These are phyloP conservation scores for Penicillium sclerotigenum DNA, from an alignment of 2,329 filamentous ascomycete genomes.

Conservation along the genomic window DNA sequence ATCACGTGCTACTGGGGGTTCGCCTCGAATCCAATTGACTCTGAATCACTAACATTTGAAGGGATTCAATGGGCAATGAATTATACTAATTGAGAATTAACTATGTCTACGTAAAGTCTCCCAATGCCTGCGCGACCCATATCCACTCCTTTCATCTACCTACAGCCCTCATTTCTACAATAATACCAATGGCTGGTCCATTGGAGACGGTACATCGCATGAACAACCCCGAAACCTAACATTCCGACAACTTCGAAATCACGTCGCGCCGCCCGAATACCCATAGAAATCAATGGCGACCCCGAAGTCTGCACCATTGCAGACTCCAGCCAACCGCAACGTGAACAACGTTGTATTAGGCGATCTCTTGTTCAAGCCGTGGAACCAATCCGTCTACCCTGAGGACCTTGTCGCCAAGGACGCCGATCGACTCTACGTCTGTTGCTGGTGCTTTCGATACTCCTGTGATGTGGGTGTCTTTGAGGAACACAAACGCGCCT, in stretches of 20 bases:
- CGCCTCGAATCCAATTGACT: background rate
- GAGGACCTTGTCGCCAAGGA: slow-evolving; percentile 59
- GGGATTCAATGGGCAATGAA: background rate
- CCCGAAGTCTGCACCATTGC: slow-evolving; percentile 24
- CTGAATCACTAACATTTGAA: background rate
- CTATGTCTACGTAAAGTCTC: background rate
- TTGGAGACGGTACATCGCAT: slow-evolving; percentile 7
- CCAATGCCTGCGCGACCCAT: background rate
- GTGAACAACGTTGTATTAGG: slow-evolving; percentile 85
- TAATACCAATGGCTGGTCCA: slow-evolving; percentile 19
- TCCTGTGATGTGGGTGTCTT: slow-evolving; percentile 49
- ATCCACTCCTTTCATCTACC: background rate
- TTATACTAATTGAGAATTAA: background rate
- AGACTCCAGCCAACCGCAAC: slow-evolving; percentile 61
- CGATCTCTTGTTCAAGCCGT: slow-evolving; percentile 77
- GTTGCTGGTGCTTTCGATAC: slow-evolving; percentile 93
- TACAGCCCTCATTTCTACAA: background rate
- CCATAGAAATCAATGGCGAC: slow-evolving; percentile 29
- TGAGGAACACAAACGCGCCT: slow-evolving; percentile 46
- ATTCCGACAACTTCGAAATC: background rate
- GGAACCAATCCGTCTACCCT: slow-evolving; percentile 88
- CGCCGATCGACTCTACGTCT: slow-evolving; percentile 72
- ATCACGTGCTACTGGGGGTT: slow-evolving; percentile 8
- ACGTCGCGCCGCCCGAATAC: background rate
- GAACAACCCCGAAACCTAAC: slow-evolving; percentile 15